Conservation (phyloP, 495 filamentous ascomycete genomes). For the Gamarada debralockiae region DNA sequence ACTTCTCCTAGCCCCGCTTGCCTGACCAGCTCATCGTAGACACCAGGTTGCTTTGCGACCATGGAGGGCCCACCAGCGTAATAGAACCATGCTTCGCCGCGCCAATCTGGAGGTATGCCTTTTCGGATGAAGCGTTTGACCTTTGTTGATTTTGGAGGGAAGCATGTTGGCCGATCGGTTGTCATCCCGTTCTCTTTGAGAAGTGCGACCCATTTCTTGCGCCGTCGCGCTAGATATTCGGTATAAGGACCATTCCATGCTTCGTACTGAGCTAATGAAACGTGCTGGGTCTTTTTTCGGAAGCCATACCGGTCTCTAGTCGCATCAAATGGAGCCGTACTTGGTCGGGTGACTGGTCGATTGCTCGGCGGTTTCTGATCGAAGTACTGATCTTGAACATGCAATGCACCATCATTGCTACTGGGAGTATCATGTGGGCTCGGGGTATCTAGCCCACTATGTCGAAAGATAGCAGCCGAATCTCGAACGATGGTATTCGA, state of each 20-base stretch:
- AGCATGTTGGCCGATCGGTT: conserved; percentile 65
- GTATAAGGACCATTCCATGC: conserved; percentile 72
- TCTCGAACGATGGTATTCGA: conserved; percentile 28
- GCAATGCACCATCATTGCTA: conserved; percentile 11
- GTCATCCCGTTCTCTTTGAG: conserved; percentile 73
- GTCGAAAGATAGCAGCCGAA: conserved; percentile 33
- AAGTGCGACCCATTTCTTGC: conserved; percentile 76
- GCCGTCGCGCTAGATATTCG: conserved; percentile 62
- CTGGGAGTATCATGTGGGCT: conserved; percentile 9
- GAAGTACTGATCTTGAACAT: conserved; percentile 26
- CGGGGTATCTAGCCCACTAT: conserved; percentile 8
- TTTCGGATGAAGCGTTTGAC: conserved; percentile 89
- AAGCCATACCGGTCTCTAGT: conserved; percentile 87
- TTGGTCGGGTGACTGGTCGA: conserved; percentile 9
- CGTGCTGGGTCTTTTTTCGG: conserved; percentile 77
- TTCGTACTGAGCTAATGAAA: conserved; percentile 74
- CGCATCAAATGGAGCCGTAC: conserved; percentile 8
- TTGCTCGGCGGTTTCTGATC: conserved; percentile 9
- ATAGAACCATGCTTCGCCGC: conserved; percentile 94
- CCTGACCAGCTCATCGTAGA: conserved; percentile 67
- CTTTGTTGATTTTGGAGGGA: conserved; percentile 76
- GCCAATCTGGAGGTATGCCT: conserved; percentile 90
- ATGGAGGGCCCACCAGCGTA: conserved; percentile 87
- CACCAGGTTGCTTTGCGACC: conserved; percentile 64
- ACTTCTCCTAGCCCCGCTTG: conserved; percentile 59